These are phyloP conservation scores for Helicocarpus griseus DNA, from an alignment of 2,329 filamentous ascomycete genomes.

Conservation along the genomic window DNA sequence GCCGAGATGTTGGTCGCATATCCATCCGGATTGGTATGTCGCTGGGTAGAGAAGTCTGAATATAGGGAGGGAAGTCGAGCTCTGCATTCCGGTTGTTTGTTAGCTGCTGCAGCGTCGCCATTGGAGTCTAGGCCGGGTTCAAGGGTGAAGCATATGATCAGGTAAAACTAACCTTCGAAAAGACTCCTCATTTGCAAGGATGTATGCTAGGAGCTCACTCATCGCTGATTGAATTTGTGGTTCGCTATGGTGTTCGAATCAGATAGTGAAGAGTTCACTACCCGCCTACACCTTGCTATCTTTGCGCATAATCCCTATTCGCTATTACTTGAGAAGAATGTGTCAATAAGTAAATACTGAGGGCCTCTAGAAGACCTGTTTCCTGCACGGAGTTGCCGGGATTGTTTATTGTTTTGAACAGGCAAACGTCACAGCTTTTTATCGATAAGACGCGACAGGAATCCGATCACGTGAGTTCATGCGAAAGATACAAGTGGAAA, in stretches of 20 bases:
- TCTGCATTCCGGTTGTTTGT: conserved; percentile 34
- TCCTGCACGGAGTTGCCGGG: not conserved
- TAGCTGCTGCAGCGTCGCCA: conserved; percentile 25
- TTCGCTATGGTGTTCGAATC: not conserved
- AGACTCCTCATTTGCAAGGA: conserved; percentile 50
- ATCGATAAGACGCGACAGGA: not conserved
- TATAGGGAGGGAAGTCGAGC: conserved; percentile 76
- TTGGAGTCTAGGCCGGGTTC: conserved; percentile 42
- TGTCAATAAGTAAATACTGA: no score
- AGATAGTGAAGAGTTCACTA: not conserved
- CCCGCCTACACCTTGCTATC: not conserved
- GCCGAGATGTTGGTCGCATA: conserved; percentile 70
- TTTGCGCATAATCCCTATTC: not conserved
- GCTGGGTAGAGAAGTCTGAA: conserved; percentile 71
- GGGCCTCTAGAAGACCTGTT: not conserved
- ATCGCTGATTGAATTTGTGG: conserved; percentile 15
- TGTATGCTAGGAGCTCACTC: conserved; percentile 58
- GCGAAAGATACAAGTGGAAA: not conserved
- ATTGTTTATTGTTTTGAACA: not conserved
- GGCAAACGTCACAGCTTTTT: not conserved
- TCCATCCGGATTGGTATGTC: conserved; percentile 71
- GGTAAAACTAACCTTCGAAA: conserved; percentile 35
- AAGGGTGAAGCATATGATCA: not conserved
- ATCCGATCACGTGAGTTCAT: not conserved
- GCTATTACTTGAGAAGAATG: not conserved